These are phyloP conservation scores for Myxozyma udenii DNA, from an alignment of 805 yeast species.

Conservation along the genomic window DNA sequence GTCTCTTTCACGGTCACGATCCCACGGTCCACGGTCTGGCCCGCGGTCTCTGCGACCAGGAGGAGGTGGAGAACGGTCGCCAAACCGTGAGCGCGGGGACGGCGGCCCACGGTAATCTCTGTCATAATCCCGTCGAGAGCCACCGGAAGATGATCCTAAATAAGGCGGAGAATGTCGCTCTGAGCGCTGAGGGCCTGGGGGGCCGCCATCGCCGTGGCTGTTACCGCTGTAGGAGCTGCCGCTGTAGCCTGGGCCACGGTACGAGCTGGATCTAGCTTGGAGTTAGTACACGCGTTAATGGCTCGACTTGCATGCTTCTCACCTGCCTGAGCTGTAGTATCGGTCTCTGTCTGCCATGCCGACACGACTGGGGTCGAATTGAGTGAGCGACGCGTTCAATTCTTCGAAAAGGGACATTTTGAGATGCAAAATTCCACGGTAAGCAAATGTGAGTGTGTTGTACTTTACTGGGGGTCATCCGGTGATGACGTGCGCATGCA, in stretches of 20 bases:
- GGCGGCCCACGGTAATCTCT: conserved; percentile 5
- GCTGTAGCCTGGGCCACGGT: neutral
- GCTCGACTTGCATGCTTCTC: too few relatives aligned
- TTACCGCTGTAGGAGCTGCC: neutral
- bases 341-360: conserved; percentile 19
- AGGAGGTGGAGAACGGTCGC: conserved; percentile 14
- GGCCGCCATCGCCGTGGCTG: too few relatives aligned
- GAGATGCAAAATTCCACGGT: too few relatives aligned
- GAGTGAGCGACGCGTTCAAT: too few relatives aligned
- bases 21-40: conserved; percentile 5
- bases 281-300: too few relatives aligned
- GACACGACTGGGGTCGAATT: neutral
- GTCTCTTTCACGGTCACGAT: conserved; percentile 6
- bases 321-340: conserved; percentile 13
- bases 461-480: too few relatives aligned
- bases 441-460: too few relatives aligned
- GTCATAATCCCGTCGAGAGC: conserved; percentile 4
- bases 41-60: conserved; percentile 7
- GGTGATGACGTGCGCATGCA: too few relatives aligned
- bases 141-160: neutral
- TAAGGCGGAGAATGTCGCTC: too few relatives aligned
- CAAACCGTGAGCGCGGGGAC: neutral
- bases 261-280: too few relatives aligned
- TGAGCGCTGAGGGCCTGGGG: too few relatives aligned
- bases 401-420: too few relatives aligned